Evolutionary conservation across 352 stramenopile species (phyloP), one percentile per base, ranked within the genome.

Genomic region (Thraustochytrium sp.): DNA sequence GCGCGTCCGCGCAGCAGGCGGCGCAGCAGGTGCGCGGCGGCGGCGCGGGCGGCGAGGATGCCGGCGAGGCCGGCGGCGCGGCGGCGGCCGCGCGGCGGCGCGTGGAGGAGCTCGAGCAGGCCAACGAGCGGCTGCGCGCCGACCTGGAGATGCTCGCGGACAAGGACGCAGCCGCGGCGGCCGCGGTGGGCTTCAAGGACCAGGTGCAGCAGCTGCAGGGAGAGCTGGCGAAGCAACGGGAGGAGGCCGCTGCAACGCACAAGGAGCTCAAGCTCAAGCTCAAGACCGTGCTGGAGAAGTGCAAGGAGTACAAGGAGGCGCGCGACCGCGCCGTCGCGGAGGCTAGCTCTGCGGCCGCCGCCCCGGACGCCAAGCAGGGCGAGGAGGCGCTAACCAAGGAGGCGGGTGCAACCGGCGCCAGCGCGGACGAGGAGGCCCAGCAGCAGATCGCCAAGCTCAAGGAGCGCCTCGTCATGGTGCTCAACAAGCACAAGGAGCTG

Each of bases 211-310:
- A 21, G 40, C 59, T 72, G 1, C 59, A 72, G 59, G 40, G 46
- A 18, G 59, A 72, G 26, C 13, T 72, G 9, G 59, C 34, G 36
- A 72, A 72, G 9, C 59, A 72, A 29, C 21, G 31, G 36, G 36
- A 72, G 36, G 59, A 72, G 26, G 59, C 59, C 36, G 59, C 9
- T 46, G 59, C 34, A 9, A 4, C 21, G 59, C 59, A 72, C 9
- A 72, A 72, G 59, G 26, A 72, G 59, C 59, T 72, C 59, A 72
- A 72, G 59, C 36, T 29, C 21, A 72, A 72, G 59, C 59, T 72
- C 40, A 72, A 72, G 59, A 72, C 59, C 34, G 59, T 72, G 36
- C 59, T 72, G 26, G 59, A 72, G 36, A 72, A 72, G 59, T 72
- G 59, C 59, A 72, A 72, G 40, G 59, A 72, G 9, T 44, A 42